phyloP scores from a whole-genome alignment of 768 basidiomycete genomes.

The Coprinopsis strossmayeri region DNA sequence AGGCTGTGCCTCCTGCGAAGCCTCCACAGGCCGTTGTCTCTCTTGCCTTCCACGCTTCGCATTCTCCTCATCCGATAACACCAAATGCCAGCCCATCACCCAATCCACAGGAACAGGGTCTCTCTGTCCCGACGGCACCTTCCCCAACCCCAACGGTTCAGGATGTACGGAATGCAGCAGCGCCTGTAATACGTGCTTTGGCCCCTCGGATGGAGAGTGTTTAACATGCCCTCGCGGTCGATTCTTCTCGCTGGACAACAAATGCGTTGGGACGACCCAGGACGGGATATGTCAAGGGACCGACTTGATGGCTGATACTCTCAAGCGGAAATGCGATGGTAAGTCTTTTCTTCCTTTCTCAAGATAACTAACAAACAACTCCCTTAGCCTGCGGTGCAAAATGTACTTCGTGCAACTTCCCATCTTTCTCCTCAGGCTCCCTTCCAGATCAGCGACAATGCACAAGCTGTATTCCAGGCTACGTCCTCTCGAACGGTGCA shows the following conservation, averaged over 20 bases:
- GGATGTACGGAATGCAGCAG: slow-evolving; percentile 55
- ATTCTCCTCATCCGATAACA: slow-evolving; percentile 56
- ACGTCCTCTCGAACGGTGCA: neutral
- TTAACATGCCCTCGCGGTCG: slow-evolving; percentile 57
- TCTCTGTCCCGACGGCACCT: slow-evolving; percentile 61
- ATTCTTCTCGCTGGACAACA: slow-evolving; percentile 53
- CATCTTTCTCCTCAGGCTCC: slow-evolving; percentile 14
- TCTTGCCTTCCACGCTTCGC: slow-evolving; percentile 69
- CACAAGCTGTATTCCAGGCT: neutral
- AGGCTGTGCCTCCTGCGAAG: slow-evolving; percentile 66
- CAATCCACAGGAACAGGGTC: slow-evolving; percentile 45
- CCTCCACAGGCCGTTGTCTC: slow-evolving; percentile 62
- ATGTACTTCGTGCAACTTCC: slow-evolving; percentile 72
- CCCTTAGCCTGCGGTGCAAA: slow-evolving; percentile 70
- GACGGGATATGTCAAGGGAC: slow-evolving; percentile 72
- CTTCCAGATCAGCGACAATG: neutral
- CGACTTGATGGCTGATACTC: slow-evolving; percentile 70
- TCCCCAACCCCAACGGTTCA: slow-evolving; percentile 35
- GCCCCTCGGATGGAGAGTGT: slow-evolving; percentile 61
- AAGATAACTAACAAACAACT: slow-evolving; percentile 4
- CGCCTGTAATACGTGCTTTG: slow-evolving; percentile 60
- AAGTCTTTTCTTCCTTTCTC: slow-evolving; percentile 22
- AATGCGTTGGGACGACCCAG: slow-evolving; percentile 58
- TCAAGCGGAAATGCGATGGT: slow-evolving; percentile 83
- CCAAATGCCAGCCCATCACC: slow-evolving; percentile 53